Percentiles rank a stretch among this genome's conserved stretches.
These are phyloP conservation scores for Botryotinia narcissicola DNA, from an alignment of 2,329 filamentous ascomycete genomes.

Conservation along the genomic window DNA sequence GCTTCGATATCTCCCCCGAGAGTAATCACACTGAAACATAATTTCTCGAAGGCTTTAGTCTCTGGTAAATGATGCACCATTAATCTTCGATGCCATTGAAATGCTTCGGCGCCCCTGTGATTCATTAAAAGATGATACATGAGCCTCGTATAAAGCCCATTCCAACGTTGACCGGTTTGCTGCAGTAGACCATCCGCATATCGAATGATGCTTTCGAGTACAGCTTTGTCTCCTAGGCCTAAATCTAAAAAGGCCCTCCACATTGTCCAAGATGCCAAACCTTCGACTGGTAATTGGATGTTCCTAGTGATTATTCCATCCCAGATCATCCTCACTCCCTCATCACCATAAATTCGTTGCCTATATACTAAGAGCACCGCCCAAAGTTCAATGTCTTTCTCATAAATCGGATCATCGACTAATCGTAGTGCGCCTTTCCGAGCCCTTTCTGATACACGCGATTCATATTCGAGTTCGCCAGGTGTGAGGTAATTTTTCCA, in stretches of 20 bases:
- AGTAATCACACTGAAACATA: constrained; percentile 35
- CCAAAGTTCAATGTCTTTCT: constrained; percentile 42
- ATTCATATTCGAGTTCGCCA: constrained; percentile 36
- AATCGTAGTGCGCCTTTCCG: constrained; percentile 27
- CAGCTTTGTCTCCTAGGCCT: constrained; percentile 35
- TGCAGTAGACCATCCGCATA: constrained; percentile 45
- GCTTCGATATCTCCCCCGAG: constrained; percentile 35
- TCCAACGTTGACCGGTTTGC: constrained; percentile 39
- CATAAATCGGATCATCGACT: constrained; percentile 37
- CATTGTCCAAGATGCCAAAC: constrained; percentile 42
- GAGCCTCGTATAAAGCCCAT: constrained; percentile 45
- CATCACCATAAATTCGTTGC: constrained; percentile 42
- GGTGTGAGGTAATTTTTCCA: constrained; percentile 24
- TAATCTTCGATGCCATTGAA: constrained; percentile 35
- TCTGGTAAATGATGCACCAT: constrained; percentile 34
- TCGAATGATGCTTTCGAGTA: constrained; percentile 41
- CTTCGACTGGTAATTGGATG: constrained; percentile 42
- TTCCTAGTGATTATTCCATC: constrained; percentile 39
- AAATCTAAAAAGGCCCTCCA: constrained; percentile 47
- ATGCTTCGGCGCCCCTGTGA: constrained; percentile 25
- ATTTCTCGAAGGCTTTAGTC: constrained; percentile 41
- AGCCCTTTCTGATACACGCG: constrained; percentile 30
- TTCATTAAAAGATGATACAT: constrained; percentile 42
- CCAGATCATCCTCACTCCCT: constrained; percentile 47
- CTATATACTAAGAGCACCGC: constrained; percentile 42